These are phyloP conservation scores for Chlamydomonas sp. DNA, from an alignment of 139 green algal species.

Conservation along the genomic window DNA sequence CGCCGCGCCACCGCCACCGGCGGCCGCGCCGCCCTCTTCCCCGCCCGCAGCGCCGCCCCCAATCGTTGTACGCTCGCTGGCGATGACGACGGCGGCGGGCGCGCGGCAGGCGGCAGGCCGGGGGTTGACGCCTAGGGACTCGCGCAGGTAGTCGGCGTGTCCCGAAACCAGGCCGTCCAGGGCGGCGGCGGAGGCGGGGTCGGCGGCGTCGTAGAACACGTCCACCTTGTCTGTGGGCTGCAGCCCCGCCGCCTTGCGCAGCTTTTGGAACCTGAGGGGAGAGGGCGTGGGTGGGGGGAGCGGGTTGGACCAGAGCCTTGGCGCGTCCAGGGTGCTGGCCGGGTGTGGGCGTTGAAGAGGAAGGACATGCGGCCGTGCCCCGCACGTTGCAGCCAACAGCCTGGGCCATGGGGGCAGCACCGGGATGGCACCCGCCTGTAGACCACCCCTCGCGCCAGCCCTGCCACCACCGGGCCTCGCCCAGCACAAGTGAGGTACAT, in stretches of 20 bases:
- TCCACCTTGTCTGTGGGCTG: slow-evolving; percentile 74
- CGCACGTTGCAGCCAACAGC: too few species aligned
- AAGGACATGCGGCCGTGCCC: not conserved
- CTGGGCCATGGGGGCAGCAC: too few species aligned
- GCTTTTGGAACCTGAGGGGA: slow-evolving; percentile 89
- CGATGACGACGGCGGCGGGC: slow-evolving; percentile 59
- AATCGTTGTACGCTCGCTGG: slow-evolving; percentile 54
- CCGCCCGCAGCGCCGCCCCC: slow-evolving; percentile 29
- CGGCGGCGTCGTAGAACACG: slow-evolving; percentile 55
- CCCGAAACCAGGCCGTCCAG: slow-evolving; percentile 19
- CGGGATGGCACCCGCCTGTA: too few species aligned
- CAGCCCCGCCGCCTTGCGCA: slow-evolving; percentile 92
- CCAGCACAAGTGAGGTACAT: not conserved
- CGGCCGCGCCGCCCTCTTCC: slow-evolving; percentile 1
- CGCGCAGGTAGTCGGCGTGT: slow-evolving; percentile 57
- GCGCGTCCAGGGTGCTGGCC: too few species aligned
- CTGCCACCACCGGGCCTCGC: not conserved
- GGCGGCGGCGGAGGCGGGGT: slow-evolving; percentile 7
- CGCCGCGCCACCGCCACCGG: not conserved
- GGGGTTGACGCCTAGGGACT: slow-evolving; percentile 64
- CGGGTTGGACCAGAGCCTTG: not conserved
- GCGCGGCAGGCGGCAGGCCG: slow-evolving; percentile 52
- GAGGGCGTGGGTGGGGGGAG: not conserved
- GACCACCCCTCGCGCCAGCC: too few species aligned
- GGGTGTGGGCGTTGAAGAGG: too few species aligned